Percentiles rank a stretch among this genome's conserved stretches.
phyloP scores from a whole-genome alignment of 1,284 basidiomycete species.

The Marasmius tenuissimus region DNA sequence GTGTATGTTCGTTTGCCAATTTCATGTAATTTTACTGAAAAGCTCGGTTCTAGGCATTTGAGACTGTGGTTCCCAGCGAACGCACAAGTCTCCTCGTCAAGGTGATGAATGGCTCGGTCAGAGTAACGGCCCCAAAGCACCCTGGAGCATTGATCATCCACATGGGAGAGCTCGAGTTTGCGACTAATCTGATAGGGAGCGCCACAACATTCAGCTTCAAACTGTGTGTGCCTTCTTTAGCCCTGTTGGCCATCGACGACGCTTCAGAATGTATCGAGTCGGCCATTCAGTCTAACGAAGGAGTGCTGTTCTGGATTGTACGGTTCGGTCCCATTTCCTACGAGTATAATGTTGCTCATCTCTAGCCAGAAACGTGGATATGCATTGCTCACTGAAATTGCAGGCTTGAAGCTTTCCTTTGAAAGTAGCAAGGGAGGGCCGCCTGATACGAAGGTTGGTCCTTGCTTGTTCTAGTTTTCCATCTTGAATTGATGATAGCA shows the following conservation, averaged over 20 bases:
- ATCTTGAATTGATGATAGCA: neutral
- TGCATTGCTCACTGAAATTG: constrained; percentile 65
- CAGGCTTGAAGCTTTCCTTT: constrained; percentile 44
- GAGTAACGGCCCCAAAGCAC: constrained; percentile 57
- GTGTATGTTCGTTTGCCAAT: constrained; percentile 47
- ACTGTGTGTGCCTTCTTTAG: constrained; percentile 46
- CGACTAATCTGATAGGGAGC: constrained; percentile 72
- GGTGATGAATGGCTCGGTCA: constrained; percentile 71
- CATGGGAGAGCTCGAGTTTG: constrained; percentile 64
- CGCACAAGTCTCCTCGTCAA: constrained; percentile 70
- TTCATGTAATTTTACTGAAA: constrained; percentile 1
- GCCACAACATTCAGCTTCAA: constrained; percentile 56
- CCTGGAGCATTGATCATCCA: constrained; percentile 68
- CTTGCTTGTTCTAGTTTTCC: neutral
- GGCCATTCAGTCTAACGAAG: constrained; percentile 21
- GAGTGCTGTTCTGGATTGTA: constrained; percentile 72
- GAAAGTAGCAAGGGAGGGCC: constrained; percentile 31
- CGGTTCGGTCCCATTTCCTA: constrained; percentile 20
- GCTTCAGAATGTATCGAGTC: constrained; percentile 32
- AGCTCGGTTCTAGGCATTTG: constrained; percentile 67
- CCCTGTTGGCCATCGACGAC: constrained; percentile 69
- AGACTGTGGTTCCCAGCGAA: constrained; percentile 91
- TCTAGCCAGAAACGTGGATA: constrained; percentile 53
- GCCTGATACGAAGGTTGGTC: constrained; percentile 40
- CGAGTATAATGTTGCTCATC: constrained; percentile 11